Evolutionary conservation across 2,329 filamentous ascomycete species (phyloP).

Genomic region (Pyricularia grisea): DNA sequence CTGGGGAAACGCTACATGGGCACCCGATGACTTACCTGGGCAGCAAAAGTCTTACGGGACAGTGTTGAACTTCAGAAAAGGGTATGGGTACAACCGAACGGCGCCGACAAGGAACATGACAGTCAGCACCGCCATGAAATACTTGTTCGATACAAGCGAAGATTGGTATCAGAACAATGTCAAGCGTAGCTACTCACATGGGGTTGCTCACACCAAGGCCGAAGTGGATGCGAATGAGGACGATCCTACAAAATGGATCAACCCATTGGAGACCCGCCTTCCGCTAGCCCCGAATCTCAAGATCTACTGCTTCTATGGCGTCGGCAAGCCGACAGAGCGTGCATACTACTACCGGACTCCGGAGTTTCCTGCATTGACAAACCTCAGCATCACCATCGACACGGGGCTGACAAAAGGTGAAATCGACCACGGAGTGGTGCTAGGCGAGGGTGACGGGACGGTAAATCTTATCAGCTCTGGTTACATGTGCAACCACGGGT

Average conservation of each 20-base stretch:
- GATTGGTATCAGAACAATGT: conserved; percentile 77
- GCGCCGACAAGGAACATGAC: conserved; percentile 68
- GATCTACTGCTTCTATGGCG: conserved; percentile 94
- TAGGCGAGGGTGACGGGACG: conserved; percentile 93
- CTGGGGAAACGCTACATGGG: conserved; percentile 86
- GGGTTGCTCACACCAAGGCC: conserved; percentile 67
- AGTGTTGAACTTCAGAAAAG: conserved; percentile 71
- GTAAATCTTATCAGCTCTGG: conserved; percentile 86
- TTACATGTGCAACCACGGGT: conserved; percentile 96
- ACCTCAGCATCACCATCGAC: conserved; percentile 67
- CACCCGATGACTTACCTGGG: conserved; percentile 73
- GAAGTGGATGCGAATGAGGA: conserved; percentile 77
- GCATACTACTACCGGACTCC: conserved; percentile 77
- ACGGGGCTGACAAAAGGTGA: conserved; percentile 49
- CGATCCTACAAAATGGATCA: conserved; percentile 82
- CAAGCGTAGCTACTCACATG: conserved; percentile 71
- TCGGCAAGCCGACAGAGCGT: conserved; percentile 88
- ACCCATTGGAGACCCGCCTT: conserved; percentile 81
- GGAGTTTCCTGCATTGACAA: conserved; percentile 53
- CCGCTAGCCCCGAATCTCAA: conserved; percentile 84
- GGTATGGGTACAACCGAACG: conserved; percentile 52
- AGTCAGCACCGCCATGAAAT: conserved; percentile 64
- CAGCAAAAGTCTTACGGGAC: conserved; percentile 70
- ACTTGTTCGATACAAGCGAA: conserved; percentile 69
- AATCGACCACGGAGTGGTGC: conserved; percentile 81